Percentiles rank a stretch among this genome's conserved stretches.
Conservation (phyloP, 768 basidiomycete species). For the Russula abietina region DNA sequence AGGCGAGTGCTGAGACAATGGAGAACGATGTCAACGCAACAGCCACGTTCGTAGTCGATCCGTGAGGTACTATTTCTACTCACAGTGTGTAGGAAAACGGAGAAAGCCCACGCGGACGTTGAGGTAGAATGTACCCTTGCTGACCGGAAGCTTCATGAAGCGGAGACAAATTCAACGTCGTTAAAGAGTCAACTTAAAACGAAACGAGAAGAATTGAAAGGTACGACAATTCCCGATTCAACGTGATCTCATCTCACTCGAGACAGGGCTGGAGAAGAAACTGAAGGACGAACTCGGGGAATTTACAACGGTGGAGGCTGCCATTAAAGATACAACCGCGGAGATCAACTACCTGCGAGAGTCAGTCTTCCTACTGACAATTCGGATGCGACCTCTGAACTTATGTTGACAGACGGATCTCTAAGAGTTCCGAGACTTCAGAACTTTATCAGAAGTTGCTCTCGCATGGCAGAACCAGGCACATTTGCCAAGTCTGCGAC, state of each 20-base stretch:
- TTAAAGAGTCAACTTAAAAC: slow-evolving; percentile 53
- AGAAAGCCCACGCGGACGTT: slow-evolving; percentile 49
- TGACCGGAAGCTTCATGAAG: slow-evolving; percentile 53
- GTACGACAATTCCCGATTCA: slow-evolving; percentile 37
- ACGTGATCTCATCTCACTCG: not conserved
- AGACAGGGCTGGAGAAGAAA: slow-evolving; percentile 45
- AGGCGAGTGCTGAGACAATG: slow-evolving; percentile 57
- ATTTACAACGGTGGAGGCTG: slow-evolving; percentile 42
- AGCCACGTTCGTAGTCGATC: slow-evolving; percentile 42
- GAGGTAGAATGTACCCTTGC: slow-evolving; percentile 40
- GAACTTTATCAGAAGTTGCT: slow-evolving; percentile 52
- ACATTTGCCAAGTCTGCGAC: slow-evolving; percentile 72
- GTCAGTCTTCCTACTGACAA: slow-evolving; percentile 32
- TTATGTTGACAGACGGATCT: slow-evolving; percentile 27
- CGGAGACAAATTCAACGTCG: slow-evolving; percentile 56
- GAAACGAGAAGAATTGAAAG: slow-evolving; percentile 57
- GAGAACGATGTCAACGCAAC: slow-evolving; percentile 64
- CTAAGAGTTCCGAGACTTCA: slow-evolving; percentile 34
- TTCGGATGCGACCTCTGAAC: slow-evolving; percentile 5
- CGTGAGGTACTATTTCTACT: not conserved
- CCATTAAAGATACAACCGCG: slow-evolving; percentile 40
- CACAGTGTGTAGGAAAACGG: slow-evolving; percentile 50
- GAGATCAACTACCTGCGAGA: slow-evolving; percentile 42
- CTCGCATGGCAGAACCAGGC: slow-evolving; percentile 51
- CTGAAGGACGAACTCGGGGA: slow-evolving; percentile 38